A percentile compares a stretch with the other conserved stretches of the same genome.
These are phyloP conservation scores for Zygotorulaspora chibaensis DNA, from an alignment of 805 yeast genomes.

Conservation along the genomic window DNA sequence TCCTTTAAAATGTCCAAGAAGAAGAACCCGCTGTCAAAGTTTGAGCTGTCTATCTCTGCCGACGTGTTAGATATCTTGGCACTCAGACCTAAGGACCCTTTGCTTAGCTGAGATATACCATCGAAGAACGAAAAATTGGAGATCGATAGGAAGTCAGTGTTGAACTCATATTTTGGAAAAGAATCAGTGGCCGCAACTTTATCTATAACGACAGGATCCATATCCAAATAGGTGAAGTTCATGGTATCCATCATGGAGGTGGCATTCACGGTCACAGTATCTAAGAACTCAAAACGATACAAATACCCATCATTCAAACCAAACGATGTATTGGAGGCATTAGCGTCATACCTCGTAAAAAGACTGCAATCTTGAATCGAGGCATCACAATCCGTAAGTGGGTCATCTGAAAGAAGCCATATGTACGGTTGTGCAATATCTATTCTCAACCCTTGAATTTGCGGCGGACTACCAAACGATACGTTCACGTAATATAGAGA, in stretches of 20 bases:
- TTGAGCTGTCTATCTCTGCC: constrained; percentile 14
- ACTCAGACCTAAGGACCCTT: constrained; percentile 49
- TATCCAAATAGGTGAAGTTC: constrained; percentile 13
- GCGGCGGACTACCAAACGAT: constrained; percentile 34
- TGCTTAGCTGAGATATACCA: constrained; percentile 33
- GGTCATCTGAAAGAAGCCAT: constrained; percentile 32
- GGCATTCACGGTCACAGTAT: constrained; percentile 23
- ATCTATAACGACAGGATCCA: background rate
- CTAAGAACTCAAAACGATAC: constrained; percentile 24
- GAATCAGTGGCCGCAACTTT: background rate
- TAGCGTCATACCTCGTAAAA: constrained; percentile 13
- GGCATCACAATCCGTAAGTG: constrained; percentile 9
- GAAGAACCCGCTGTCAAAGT: constrained; percentile 22
- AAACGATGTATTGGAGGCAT: constrained; percentile 20
- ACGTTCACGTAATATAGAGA: constrained; percentile 34
- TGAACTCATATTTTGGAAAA: background rate
- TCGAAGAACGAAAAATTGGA: constrained; percentile 35
- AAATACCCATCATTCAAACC: constrained; percentile 7
- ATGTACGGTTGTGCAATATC: constrained; percentile 40
- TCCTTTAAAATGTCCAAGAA: constrained; percentile 36
- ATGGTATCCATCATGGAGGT: constrained; percentile 24
- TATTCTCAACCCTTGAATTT: constrained; percentile 30
- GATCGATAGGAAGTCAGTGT: constrained; percentile 15
- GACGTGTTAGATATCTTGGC: constrained; percentile 22
- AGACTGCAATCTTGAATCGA: constrained; percentile 12